A percentile compares a stretch with the other conserved stretches of the same genome.
Conservation (phyloP, 129 eudicot genomes). For the Cynara cardunculus region DNA sequence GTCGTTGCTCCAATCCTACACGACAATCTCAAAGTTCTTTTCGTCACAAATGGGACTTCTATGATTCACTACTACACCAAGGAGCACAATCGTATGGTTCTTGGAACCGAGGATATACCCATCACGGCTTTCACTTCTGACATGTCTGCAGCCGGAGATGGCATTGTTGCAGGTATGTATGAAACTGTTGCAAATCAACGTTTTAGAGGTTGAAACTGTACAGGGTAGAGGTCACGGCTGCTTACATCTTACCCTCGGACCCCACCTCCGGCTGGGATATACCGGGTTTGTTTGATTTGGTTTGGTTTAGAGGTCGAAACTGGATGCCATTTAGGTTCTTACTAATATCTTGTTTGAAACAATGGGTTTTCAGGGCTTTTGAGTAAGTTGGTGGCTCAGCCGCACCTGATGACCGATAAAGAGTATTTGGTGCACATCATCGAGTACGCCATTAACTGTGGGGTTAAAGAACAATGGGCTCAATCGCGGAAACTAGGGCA, state of each 20-base stretch:
- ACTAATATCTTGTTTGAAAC: constrained; percentile 18
- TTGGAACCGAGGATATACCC: constrained; percentile 86
- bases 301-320: not conserved
- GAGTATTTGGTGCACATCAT: constrained; percentile 58
- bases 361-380: constrained; percentile 48
- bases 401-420: constrained; percentile 63
- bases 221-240: not conserved
- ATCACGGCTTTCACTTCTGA: constrained; percentile 76
- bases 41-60: constrained; percentile 95
- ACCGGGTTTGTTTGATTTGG: too few relatives aligned
- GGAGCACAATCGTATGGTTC: constrained; percentile 69
- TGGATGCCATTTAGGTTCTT: not conserved
- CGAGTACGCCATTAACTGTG: constrained; percentile 76
- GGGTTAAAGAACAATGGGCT: constrained; percentile 77
- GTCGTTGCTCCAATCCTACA: constrained; percentile 67
- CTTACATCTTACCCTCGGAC: too few relatives aligned
- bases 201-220: not conserved
- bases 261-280: too few relatives aligned
- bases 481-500: constrained; percentile 60
- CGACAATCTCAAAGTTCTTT: constrained; percentile 72
- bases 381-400: constrained; percentile 74
- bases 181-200: not conserved
- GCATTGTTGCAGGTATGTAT: constrained; percentile 81
- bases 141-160: constrained; percentile 93
- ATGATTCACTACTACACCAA: constrained; percentile 87